Percentiles rank a stretch among this genome's conserved stretches.
Evolutionary conservation across 306 rosid genomes (phyloP).

Genomic region (Vachellia collinsii): DNA sequence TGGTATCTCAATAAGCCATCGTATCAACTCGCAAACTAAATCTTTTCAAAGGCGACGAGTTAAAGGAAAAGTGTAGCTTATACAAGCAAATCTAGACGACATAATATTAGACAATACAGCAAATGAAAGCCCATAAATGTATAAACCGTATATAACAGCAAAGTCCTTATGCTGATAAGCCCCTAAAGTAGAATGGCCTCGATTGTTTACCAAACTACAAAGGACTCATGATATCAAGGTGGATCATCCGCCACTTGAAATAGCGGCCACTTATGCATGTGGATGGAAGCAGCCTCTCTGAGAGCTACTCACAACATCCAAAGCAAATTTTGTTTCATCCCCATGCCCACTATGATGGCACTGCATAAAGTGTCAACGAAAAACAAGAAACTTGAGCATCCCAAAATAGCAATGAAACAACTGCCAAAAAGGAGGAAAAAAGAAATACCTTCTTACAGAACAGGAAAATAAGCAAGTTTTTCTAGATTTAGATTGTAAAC

Average conservation of each 20-base stretch:
- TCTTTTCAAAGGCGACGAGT: background rate
- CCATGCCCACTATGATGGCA: constrained; percentile 48
- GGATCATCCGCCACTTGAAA: constrained; percentile 19
- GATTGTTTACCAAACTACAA: constrained; percentile 27
- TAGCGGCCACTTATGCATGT: background rate
- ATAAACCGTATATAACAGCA: background rate
- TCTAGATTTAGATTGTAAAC: background rate
- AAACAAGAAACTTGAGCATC: background rate
- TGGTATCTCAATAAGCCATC: background rate
- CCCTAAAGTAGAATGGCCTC: constrained; percentile 16
- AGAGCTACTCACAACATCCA: constrained; percentile 11
- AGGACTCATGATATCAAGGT: background rate
- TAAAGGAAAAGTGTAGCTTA: background rate
- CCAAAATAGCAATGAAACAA: background rate
- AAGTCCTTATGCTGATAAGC: constrained; percentile 16
- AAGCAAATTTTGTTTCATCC: constrained; percentile 2
- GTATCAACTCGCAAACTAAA: constrained; percentile 19
- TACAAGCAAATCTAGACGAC: constrained; percentile 17
- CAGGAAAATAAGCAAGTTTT: background rate
- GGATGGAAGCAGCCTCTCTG: background rate
- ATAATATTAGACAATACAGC: constrained; percentile 22
- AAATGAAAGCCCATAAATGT: constrained; percentile 28
- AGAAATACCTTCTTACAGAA: background rate
- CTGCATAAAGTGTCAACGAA: constrained; percentile 38
- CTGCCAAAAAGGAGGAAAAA: background rate